Conservation (phyloP, 2,329 filamentous ascomycete genomes). For the Acephala macrosclerotiorum region DNA sequence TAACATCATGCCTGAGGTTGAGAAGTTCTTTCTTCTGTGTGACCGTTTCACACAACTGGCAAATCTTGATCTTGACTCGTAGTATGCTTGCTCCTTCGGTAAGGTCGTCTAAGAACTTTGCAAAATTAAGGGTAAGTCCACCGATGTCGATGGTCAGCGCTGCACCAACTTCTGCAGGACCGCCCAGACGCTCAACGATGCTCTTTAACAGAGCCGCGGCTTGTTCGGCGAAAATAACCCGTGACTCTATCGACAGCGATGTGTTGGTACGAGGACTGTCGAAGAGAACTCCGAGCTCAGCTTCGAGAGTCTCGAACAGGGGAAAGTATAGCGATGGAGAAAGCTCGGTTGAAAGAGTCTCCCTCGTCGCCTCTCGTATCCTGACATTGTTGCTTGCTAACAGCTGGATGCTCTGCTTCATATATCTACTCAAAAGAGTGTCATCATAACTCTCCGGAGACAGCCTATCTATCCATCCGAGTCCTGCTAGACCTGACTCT, state of each 20-base stretch:
- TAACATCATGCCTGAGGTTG: conserved; percentile 72
- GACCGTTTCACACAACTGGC: conserved; percentile 70
- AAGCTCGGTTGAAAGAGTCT: conserved; percentile 71
- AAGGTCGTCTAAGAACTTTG: conserved; percentile 68
- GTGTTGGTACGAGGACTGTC: conserved; percentile 59
- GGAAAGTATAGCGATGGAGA: conserved; percentile 67
- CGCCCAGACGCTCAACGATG: conserved; percentile 70
- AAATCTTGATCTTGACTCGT: conserved; percentile 73
- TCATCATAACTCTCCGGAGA: conserved; percentile 67
- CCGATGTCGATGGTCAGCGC: conserved; percentile 71
- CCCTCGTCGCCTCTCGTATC: conserved; percentile 71
- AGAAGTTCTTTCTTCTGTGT: conserved; percentile 72
- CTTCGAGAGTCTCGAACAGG: conserved; percentile 69
- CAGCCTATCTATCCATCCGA: conserved; percentile 67
- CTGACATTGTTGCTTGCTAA: conserved; percentile 69
- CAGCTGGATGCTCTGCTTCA: conserved; percentile 69
- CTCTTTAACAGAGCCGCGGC: conserved; percentile 68
- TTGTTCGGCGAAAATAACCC: conserved; percentile 73
- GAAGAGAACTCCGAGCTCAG: conserved; percentile 69
- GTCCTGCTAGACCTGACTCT: conserved; percentile 61
- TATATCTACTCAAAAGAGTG: conserved; percentile 64
- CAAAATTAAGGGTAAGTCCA: conserved; percentile 68
- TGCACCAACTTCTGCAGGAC: conserved; percentile 66
- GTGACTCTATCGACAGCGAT: conserved; percentile 62
- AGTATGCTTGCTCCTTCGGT: conserved; percentile 62